Percentiles rank a stretch among this genome's conserved stretches.
Evolutionary conservation across 2,329 filamentous ascomycete genomes (phyloP).

Genomic region (Alternaria brassicicola): DNA sequence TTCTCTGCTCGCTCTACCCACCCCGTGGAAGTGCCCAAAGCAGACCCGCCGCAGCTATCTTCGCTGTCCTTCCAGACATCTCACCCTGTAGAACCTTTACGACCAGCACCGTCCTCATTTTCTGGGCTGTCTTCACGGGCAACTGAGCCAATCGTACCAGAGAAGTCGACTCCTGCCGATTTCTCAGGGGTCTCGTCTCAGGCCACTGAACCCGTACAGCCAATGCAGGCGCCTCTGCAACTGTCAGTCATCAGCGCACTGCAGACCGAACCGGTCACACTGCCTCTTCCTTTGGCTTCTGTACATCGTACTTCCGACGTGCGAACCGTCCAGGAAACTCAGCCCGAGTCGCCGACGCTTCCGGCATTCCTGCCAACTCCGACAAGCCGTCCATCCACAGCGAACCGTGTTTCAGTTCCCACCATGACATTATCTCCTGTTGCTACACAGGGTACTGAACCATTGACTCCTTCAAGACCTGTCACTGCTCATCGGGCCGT

Average conservation of each 20-base stretch:
- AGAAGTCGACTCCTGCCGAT: conserved; percentile 17
- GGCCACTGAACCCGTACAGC: conserved; percentile 35
- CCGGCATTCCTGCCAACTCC: conserved; percentile 41
- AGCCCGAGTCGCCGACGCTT: conserved; percentile 45
- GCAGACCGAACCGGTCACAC: conserved; percentile 38
- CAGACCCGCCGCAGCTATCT: conserved; percentile 23
- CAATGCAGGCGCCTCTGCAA: conserved; percentile 22
- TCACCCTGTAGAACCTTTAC: conserved; percentile 28
- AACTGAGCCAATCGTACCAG: conserved; percentile 28
- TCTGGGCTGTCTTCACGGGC: conserved; percentile 25
- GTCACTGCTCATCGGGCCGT: conserved; percentile 37
- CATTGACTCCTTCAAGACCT: conserved; percentile 37
- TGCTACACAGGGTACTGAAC: conserved; percentile 37
- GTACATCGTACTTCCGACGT: conserved; percentile 35
- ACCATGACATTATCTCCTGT: conserved; percentile 37
- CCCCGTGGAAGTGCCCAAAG: conserved; percentile 22
- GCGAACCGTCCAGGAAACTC: conserved; percentile 37
- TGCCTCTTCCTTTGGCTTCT: conserved; percentile 8
- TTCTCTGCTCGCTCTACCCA: conserved; percentile 34
- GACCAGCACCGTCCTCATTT: conserved; percentile 19
- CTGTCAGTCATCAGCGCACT: conserved; percentile 34
- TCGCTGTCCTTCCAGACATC: conserved; percentile 31
- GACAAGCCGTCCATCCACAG: conserved; percentile 38
- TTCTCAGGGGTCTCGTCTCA: conserved; percentile 32
- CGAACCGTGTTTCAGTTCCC: conserved; percentile 26